Conservation (phyloP, 371 early-diverging fungal species). For the Apophysomyces elegans region DNA sequence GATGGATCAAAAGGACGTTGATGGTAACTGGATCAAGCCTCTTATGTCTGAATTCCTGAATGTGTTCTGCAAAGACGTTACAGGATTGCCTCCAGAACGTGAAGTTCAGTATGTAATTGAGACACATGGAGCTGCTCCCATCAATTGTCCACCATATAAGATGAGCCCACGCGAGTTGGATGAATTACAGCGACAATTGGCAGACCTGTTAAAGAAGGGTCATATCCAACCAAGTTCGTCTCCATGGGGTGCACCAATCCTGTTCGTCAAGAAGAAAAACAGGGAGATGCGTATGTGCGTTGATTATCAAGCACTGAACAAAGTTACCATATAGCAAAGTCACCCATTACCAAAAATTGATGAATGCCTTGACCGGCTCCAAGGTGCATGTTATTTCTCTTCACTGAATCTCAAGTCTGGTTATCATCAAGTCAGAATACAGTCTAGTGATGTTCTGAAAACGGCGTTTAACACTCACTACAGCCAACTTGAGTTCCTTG, state of each 20-base stretch:
- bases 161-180: conserved; percentile 35
- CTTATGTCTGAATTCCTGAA: too few relatives aligned
- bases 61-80: too few relatives aligned
- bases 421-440: conserved; percentile 20
- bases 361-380: conserved; percentile 36
- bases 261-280: conserved; percentile 61
- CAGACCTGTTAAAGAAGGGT: background rate
- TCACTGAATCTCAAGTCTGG: conserved; percentile 44
- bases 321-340: conserved; percentile 39
- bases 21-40: too few relatives aligned
- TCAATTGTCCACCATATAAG: background rate
- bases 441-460: conserved; percentile 17
- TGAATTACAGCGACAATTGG: conserved; percentile 1
- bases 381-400: conserved; percentile 31
- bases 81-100: too few relatives aligned
- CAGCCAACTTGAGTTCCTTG: conserved; percentile 49
- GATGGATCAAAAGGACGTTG: too few relatives aligned
- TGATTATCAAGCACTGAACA: conserved; percentile 46
- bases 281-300: conserved; percentile 50
- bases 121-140: too few relatives aligned
- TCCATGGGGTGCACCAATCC: conserved; percentile 33
- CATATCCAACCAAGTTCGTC: background rate
- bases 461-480: conserved; percentile 41
- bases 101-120: too few relatives aligned
- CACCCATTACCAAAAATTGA: conserved; percentile 49